Evolutionary conservation across 2,329 filamentous ascomycete genomes (phyloP).

Genomic region (Aaosphaeria arxii): DNA sequence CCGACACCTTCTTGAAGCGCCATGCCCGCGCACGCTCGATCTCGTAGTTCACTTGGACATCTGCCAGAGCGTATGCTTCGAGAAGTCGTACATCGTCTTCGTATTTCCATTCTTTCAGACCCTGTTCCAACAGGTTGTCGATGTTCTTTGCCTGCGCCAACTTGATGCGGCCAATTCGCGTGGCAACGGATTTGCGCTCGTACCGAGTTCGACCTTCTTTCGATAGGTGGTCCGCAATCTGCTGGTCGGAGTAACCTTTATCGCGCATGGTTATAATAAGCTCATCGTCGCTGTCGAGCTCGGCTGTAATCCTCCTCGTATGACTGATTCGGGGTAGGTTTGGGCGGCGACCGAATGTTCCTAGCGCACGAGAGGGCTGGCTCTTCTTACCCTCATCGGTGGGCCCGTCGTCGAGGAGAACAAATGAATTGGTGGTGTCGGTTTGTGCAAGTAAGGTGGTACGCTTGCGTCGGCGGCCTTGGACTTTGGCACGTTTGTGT

Average conservation of each 20-base stretch:
- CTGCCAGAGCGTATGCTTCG: slow-evolving; percentile 39
- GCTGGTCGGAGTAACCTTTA: slow-evolving; percentile 42
- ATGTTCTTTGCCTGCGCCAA: slow-evolving; percentile 40
- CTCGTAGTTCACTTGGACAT: slow-evolving; percentile 42
- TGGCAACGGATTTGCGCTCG: slow-evolving; percentile 47
- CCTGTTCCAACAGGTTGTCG: slow-evolving; percentile 46
- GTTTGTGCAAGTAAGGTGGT: too few relatives aligned
- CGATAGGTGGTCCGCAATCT: slow-evolving; percentile 42
- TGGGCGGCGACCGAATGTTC: too few relatives aligned
- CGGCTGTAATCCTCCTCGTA: slow-evolving; percentile 1
- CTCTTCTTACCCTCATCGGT: too few relatives aligned
- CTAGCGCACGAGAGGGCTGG: too few relatives aligned
- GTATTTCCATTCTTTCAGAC: slow-evolving; percentile 49
- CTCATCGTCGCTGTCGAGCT: slow-evolving; percentile 49
- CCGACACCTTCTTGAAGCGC: slow-evolving; percentile 45
- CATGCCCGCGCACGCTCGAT: slow-evolving; percentile 40
- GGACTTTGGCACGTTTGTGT: too few relatives aligned
- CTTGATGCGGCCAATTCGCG: slow-evolving; percentile 47
- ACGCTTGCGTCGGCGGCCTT: too few relatives aligned
- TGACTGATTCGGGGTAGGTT: too few relatives aligned
- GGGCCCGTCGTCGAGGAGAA: too few relatives aligned
- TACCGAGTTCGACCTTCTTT: slow-evolving; percentile 44
- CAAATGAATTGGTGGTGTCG: too few relatives aligned
- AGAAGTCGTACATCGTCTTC: slow-evolving; percentile 48
- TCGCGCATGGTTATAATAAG: slow-evolving; percentile 45